Evolutionary conservation across 2,329 filamentous ascomycete genomes (phyloP).

Genomic region (Penicillium sp.): DNA sequence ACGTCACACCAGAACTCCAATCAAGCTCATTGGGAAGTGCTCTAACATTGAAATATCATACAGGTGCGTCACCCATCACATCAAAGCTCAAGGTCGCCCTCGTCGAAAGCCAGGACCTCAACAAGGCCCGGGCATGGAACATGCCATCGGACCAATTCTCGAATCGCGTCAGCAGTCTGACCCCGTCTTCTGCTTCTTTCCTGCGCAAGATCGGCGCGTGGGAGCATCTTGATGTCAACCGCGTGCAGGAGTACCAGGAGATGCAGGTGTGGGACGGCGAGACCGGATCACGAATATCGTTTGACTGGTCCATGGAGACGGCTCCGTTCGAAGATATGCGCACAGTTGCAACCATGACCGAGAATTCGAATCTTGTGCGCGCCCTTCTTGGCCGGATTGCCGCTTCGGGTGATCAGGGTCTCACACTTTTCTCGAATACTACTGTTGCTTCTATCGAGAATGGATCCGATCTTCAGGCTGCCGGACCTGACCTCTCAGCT

Average conservation of each 20-base stretch:
- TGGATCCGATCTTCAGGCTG: constrained; percentile 61
- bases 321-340: constrained; percentile 48
- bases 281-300: constrained; percentile 81
- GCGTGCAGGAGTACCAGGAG: constrained; percentile 84
- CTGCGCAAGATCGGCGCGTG: constrained; percentile 82
- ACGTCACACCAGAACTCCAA: constrained; percentile 30
- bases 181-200: constrained; percentile 80
- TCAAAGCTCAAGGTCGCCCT: constrained; percentile 79
- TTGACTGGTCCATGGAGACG: constrained; percentile 65
- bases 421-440: constrained; percentile 72
- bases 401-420: constrained; percentile 57
- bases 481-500: constrained; percentile 71
- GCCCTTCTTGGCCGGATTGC: constrained; percentile 71
- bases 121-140: constrained; percentile 64
- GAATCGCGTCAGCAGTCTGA: constrained; percentile 93
- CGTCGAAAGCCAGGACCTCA: constrained; percentile 83
- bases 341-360: constrained; percentile 92
- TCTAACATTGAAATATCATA: constrained; percentile 3
- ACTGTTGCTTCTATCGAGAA: constrained; percentile 77
- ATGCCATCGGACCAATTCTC: constrained; percentile 71
- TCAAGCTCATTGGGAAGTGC: neutral
- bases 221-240: constrained; percentile 67
- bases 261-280: constrained; percentile 99
- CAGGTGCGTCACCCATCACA: constrained; percentile 73
- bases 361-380: constrained; percentile 85